Evolutionary conservation across 176 grass and related monocot genomes (phyloP).

Genomic region (Oryza nivara): DNA sequence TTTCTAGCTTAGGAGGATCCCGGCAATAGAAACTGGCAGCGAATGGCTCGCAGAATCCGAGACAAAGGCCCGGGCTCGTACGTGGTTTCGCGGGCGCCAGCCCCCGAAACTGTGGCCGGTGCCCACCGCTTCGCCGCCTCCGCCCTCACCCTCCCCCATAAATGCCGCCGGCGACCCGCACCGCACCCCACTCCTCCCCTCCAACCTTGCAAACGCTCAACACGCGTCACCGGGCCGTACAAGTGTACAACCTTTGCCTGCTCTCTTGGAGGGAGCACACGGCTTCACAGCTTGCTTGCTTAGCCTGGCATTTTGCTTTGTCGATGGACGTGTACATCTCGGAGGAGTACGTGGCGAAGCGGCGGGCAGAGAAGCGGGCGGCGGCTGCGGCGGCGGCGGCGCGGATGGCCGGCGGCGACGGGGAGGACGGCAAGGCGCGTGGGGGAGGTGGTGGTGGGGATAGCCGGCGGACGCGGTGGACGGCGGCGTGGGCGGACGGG

Average conservation of each 20-base stretch:
- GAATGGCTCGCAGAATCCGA: slow-evolving; percentile 40
- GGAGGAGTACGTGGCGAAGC: slow-evolving; percentile 67
- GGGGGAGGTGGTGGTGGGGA: not conserved
- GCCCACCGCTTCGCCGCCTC: slow-evolving; percentile 50
- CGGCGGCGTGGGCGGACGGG: slow-evolving; percentile 11
- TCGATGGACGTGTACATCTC: slow-evolving; percentile 91
- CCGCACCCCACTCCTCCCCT: not conserved
- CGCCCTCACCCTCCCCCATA: not conserved
- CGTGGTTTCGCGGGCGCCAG: not conserved
- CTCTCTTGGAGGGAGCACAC: slow-evolving; percentile 7
- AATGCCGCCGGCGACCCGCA: not conserved
- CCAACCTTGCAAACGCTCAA: not conserved
- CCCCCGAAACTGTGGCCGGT: slow-evolving; percentile 42
- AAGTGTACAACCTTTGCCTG: not conserved
- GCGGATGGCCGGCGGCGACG: not conserved
- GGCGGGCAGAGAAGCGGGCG: slow-evolving; percentile 60
- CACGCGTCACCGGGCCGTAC: not conserved
- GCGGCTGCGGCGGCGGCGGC: slow-evolving; percentile 32
- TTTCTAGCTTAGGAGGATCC: not conserved
- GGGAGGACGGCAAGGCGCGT: slow-evolving; percentile 20
- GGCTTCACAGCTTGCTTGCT: not conserved
- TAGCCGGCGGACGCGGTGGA: slow-evolving; percentile 34
- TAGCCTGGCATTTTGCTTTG: not conserved
- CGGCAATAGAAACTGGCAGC: slow-evolving; percentile 34
- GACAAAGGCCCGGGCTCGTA: not conserved